Base-by-base conservation (phyloP, 805 yeast species). In the Danielia reshetovae region DNA sequence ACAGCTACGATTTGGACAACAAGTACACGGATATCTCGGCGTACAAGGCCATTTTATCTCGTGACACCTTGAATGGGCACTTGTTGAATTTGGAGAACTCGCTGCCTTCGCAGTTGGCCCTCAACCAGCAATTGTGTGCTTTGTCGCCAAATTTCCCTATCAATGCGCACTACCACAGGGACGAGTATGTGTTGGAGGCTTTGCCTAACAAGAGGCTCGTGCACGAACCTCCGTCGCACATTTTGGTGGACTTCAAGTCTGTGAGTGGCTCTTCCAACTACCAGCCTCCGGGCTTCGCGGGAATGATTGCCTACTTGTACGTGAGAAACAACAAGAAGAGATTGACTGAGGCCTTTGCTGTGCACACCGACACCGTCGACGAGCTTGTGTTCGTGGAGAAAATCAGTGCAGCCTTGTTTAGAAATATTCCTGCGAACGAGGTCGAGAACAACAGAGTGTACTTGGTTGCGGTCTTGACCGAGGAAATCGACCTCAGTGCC, bases 331-430 rank as follows among this genome's bases (percentile, higher is more conserved):
- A 74, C 18, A 72, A 71, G 34, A 74, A 68, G 50, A 67, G 84
- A 45, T 62, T 87, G 35, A 81, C 95, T 0, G 95, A 87, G 59
- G 82, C 94, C 0, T 85, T 83, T 60, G 77, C 83, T 4, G 77
- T 85, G 30, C 74, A 75, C 41, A 75, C 87, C 29, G 65, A 70
- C 33, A 67, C 81, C 1, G 75, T 74, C 11, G 75, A 76, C 33
- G 77, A 73, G 29, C 62, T 77, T 17, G 71, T 75, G 17, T 59
- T 62, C 34, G 66, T 84, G 37, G 85, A 82, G 39, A 79, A 77
- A 46, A 68, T 85, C 23, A 77, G 88, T 29, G 88, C 90, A 7
- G 93, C 93, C 2, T 60, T 87, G 34, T 87, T 86, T 57, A 73
- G 79, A 49, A 81, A 86, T 48, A 73, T 87, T 30, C 89, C 95